Conservation (phyloP, 129 eudicot genomes). For the Flaveria bidentis region DNA sequence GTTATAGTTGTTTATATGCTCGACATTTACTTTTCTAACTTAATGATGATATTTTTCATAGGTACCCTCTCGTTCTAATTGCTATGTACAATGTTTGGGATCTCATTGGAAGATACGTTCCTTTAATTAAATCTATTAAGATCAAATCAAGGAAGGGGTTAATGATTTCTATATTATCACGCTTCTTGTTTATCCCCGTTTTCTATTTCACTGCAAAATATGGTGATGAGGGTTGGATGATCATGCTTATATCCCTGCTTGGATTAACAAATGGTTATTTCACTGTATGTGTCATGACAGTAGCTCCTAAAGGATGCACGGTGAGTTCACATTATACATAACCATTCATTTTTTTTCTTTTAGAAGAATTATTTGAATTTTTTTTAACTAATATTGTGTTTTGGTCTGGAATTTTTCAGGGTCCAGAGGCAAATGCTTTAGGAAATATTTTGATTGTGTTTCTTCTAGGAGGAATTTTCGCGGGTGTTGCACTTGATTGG, state of each 20-base stretch:
- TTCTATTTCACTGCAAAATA: slow-evolving; percentile 78
- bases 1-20: background rate
- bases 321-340: slow-evolving; percentile 29
- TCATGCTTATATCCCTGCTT: slow-evolving; percentile 55
- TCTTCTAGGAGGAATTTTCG: slow-evolving; percentile 62
- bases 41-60: slow-evolving; percentile 18
- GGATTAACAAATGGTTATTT: slow-evolving; percentile 74
- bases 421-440: slow-evolving; percentile 83
- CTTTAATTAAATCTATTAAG: slow-evolving; percentile 47
- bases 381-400: background rate
- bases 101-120: slow-evolving; percentile 59
- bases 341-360: background rate
- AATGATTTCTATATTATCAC: slow-evolving; percentile 42
- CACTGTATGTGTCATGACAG: slow-evolving; percentile 67
- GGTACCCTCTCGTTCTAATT: slow-evolving; percentile 68
- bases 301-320: slow-evolving; percentile 71
- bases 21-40: background rate
- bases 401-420: slow-evolving; percentile 32
- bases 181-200: slow-evolving; percentile 61
- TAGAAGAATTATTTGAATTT: background rate
- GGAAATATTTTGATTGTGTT: slow-evolving; percentile 64
- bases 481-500: slow-evolving; percentile 79
- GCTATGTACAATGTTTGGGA: slow-evolving; percentile 71
- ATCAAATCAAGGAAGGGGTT: slow-evolving; percentile 57
- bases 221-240: slow-evolving; percentile 77